Percentiles rank a stretch among this genome's conserved stretches.
Evolutionary conservation across 2,329 filamentous ascomycete species (phyloP).

Genomic region (Epichloe coenophiala): DNA sequence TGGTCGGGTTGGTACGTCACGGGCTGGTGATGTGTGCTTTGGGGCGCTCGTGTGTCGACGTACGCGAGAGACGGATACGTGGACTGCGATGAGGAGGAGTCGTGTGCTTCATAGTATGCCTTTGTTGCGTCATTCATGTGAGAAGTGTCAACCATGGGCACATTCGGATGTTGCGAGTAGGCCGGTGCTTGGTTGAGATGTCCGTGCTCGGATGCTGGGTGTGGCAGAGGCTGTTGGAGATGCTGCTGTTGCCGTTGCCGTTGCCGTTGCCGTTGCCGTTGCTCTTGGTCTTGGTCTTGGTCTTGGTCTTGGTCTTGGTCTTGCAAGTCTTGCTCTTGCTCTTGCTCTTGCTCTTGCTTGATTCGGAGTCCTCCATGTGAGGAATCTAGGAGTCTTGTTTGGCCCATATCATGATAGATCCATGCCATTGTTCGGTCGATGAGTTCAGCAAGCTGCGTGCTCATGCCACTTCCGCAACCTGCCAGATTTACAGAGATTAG

Average conservation of each 20-base stretch:
- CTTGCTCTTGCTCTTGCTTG: constrained; percentile 20
- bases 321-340: too few relatives aligned
- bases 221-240: constrained; percentile 10
- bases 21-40: not conserved
- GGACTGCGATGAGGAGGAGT: constrained; percentile 13
- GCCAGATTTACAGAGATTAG: constrained; percentile 4
- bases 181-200: constrained; percentile 11
- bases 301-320: too few relatives aligned
- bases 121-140: constrained; percentile 14
- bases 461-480: constrained; percentile 32
- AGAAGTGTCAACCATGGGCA: constrained; percentile 5
- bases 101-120: constrained; percentile 15
- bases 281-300: too few relatives aligned
- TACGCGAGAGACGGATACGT: constrained; percentile 20
- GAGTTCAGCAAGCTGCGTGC: constrained; percentile 31
- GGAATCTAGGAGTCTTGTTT: constrained; percentile 14
- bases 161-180: constrained; percentile 14
- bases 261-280: too few relatives aligned
- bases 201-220: constrained; percentile 21
- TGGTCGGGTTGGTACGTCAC: constrained; percentile 13
- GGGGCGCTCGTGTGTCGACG: constrained; percentile 10
- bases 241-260: constrained; percentile 13
- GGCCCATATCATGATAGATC: constrained; percentile 37
- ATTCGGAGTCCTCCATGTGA: constrained; percentile 13
- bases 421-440: constrained; percentile 37